Base-by-base conservation (phyloP, 495 filamentous ascomycete species). In the Podospora pseudocomata region DNA sequence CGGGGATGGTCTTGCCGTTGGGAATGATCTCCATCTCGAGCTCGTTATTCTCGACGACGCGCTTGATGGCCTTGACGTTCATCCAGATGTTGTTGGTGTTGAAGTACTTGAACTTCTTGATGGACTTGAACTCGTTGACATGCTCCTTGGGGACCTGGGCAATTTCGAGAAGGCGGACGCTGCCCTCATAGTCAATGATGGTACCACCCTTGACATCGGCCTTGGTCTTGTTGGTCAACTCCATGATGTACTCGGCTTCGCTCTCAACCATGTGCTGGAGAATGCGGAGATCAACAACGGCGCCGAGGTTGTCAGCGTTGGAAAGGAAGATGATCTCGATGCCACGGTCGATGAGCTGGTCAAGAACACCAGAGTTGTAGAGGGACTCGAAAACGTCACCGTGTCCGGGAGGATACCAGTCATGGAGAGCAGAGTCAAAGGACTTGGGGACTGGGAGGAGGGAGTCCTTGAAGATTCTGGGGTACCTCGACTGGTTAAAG, bases 81-180 rank as follows among this genome's bases (percentile, higher is more conserved):
- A 99, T 90, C 95, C 95, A 99, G 84, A 99, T 97, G 87, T 99
- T 99, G 91, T 99, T 99, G 82, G 95, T 99, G 88, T 99, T 99
- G 90, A 99, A 99, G 89, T 99, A 99, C 86, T 97, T 97, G 90
- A 99, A 99, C 86, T 99, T 99, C 90, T 98, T 99, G 85, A 99
- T 99, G 61, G 95, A 97, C 89, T 99, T 99, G 92, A 99, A 99
- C 83, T 99, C 95, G 83, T 99, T 97, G 76, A 92, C 91, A 84
- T 99, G 94, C 84, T 98, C 93, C 87, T 97, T 98, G 82, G 96
- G 95, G n/a, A 99, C 95, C 84, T 99, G 95, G 15, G 95, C 95
- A 72, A 99, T 97, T 86, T 99, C 95, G 49, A 99, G 89, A 54
- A 99, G 89, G 74, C 95, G 93, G 72, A 93, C 95, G 68, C 91